phyloP scores from a whole-genome alignment of 306 rosid genomes.

The Hippophae tibetana region DNA sequence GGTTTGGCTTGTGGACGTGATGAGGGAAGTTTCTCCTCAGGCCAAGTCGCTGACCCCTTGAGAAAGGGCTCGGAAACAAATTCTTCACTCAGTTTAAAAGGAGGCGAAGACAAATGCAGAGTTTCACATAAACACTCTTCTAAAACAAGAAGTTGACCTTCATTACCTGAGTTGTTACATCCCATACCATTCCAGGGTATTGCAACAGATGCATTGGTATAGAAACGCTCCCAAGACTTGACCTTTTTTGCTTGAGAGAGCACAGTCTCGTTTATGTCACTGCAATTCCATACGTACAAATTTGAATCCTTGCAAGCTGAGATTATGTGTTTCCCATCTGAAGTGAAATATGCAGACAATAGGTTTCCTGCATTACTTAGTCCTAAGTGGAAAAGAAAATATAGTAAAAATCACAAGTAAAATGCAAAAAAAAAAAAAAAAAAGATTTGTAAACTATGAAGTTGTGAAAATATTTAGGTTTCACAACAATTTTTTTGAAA shows the following conservation, averaged over 20 bases:
- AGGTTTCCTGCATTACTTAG: conserved; percentile 45
- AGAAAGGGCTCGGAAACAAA: conserved; percentile 59
- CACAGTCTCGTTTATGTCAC: conserved; percentile 30
- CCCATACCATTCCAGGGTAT: conserved; percentile 78
- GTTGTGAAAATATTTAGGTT: not conserved
- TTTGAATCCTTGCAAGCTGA: conserved; percentile 82
- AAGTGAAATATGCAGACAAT: conserved; percentile 59
- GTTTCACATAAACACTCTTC: conserved; percentile 28
- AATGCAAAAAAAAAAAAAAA: too few species aligned
- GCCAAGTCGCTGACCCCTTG: conserved; percentile 97
- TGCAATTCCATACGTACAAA: conserved; percentile 71
- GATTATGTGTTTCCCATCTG: conserved; percentile 87
- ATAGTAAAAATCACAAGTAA: not conserved
- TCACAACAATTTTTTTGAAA: not conserved
- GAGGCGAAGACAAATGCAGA: conserved; percentile 33
- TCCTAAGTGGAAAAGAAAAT: conserved; percentile 38
- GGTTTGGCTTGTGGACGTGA: conserved; percentile 38
- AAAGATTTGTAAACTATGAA: not conserved
- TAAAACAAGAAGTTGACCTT: conserved; percentile 25
- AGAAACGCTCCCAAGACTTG: conserved; percentile 64
- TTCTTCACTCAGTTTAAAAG: conserved; percentile 62
- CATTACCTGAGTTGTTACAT: conserved; percentile 28
- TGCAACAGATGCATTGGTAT: conserved; percentile 54
- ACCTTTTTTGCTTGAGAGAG: conserved; percentile 43
- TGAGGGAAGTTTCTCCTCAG: conserved; percentile 87